Evolutionary conservation across 1,284 basidiomycete species (phyloP), one percentile per base, ranked within the genome.

Genomic region (Fomitopsis pinicola): DNA sequence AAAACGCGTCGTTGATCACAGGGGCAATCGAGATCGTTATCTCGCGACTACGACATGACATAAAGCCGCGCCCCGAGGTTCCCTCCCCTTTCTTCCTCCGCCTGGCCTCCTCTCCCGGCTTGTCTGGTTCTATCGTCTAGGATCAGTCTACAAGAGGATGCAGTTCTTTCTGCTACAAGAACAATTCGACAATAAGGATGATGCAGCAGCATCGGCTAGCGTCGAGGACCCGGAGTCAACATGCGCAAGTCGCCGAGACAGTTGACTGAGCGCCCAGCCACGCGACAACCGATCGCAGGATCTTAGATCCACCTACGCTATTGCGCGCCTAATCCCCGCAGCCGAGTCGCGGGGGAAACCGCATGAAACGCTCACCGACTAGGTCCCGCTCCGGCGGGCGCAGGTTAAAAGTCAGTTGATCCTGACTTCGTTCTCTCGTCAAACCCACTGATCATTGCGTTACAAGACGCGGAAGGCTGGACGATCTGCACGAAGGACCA

Each of bases 1-100:
- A 70, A 69, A 69, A 69, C 66, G 69, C 69, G 69, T 67, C 67
- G 68, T 64, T 70, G 71, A 72, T 73, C 71, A 73, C 70, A 70
- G 70, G 69, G 70, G 68, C 66, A 69, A 73, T 73, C 72, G 68
- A 71, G 70, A 72, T 71, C 69, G 66, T 66, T 69, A 72, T 73
- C 71, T 72, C 67, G 68, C 66, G 59, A 59, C 62, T n/a, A 52
- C 57, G 57, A 40, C 67, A 69, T 66, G 66, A 68, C 68, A 69
- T 65, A 56, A 50, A 56, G 42, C 19, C 35, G 28, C 50, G 22
- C 50, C 30, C 36, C 35, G 54, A 19, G 10, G 14, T 40, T 58
- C 44, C n/a, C 42, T 26, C 22, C 19, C 42, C 42, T 56, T 26
- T n/a, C 17, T 30, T 50, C 48, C 14, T 15, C 48, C 28, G 48